These are phyloP conservation scores for Oryza coarctata DNA, from an alignment of 176 grass and related monocot genomes.

Conservation along the genomic window DNA sequence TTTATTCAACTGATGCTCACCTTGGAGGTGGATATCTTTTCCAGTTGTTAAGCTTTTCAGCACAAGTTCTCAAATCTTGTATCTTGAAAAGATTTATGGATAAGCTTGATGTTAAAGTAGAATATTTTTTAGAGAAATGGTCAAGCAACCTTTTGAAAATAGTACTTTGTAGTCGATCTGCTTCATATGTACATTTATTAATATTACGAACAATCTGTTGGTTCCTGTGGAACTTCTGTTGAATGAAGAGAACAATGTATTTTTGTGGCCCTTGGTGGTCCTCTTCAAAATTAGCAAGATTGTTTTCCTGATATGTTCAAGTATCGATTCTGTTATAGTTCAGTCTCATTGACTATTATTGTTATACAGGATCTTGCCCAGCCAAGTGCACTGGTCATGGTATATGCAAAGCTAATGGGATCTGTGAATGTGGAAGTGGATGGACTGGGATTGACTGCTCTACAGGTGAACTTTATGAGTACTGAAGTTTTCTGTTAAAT, in stretches of 20 bases:
- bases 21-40: neutral
- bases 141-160: neutral
- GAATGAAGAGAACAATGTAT: neutral
- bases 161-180: neutral
- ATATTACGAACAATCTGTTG: conserved; percentile 19
- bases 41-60: neutral
- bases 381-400: conserved; percentile 72
- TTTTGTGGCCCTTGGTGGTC: neutral
- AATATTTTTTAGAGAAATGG: neutral
- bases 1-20: neutral
- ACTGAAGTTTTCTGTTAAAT: neutral
- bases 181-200: neutral
- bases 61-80: conserved; percentile 2
- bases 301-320: neutral
- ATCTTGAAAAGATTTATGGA: conserved; percentile 12
- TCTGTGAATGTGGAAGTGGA: conserved; percentile 82
- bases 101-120: neutral
- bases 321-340: conserved; percentile 19
- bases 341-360: conserved; percentile 23
- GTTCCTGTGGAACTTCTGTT: neutral
- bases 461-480: conserved; percentile 56
- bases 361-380: conserved; percentile 78
- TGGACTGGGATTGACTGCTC: conserved; percentile 96
- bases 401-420: conserved; percentile 72
- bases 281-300: neutral